Evolutionary conservation across 176 grass and related monocot species (phyloP).

Genomic region (Oryza brachyantha): DNA sequence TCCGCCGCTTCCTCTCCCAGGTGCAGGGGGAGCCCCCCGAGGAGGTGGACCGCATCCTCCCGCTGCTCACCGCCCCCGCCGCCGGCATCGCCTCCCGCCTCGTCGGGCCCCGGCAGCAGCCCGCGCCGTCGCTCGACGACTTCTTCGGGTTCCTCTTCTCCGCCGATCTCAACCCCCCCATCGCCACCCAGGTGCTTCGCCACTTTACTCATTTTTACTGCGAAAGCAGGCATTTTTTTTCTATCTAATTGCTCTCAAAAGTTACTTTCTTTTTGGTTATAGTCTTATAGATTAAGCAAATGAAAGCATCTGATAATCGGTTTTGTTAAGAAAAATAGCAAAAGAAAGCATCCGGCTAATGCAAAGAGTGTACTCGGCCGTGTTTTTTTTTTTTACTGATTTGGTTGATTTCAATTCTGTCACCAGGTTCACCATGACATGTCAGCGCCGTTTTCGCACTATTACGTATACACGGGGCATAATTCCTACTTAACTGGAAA

Average conservation of each 20-base stretch:
- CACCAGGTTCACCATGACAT: constrained; percentile 90
- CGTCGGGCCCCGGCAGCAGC: neutral
- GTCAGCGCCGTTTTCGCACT: constrained; percentile 75
- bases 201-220: too few species aligned
- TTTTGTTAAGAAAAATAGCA: neutral
- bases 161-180: constrained; percentile 65
- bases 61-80: constrained; percentile 8
- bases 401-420: constrained; percentile 4
- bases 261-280: too few species aligned
- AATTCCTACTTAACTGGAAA: constrained; percentile 96
- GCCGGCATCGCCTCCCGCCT: constrained; percentile 37
- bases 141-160: constrained; percentile 76
- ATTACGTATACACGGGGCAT: constrained; percentile 84
- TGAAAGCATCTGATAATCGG: too few species aligned
- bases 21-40: constrained; percentile 44
- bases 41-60: constrained; percentile 42
- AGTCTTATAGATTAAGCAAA: too few species aligned
- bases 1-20: constrained; percentile 46
- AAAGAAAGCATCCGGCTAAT: neutral
- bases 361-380: too few species aligned
- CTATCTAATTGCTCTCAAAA: too few species aligned
- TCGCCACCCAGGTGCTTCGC: constrained; percentile 8
- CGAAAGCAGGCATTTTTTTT: too few species aligned
- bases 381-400: neutral
- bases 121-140: constrained; percentile 43